Conservation (phyloP, 1,139 yeast genomes). For the Kodamaea ohmeri region DNA sequence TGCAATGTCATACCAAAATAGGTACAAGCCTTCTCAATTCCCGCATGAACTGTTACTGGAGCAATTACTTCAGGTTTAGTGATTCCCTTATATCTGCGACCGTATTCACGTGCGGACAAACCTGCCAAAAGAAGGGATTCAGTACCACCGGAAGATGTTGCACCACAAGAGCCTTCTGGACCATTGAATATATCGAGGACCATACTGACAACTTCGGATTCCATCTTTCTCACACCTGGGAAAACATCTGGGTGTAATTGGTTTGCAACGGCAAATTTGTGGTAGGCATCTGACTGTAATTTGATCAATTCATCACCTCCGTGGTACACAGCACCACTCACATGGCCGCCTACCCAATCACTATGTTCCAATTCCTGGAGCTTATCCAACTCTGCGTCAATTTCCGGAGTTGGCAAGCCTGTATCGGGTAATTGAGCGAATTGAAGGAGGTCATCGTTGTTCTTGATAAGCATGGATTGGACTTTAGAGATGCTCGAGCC, state of each 20-base stretch:
- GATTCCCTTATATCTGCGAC: slow-evolving; percentile 54
- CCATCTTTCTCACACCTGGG: slow-evolving; percentile 96
- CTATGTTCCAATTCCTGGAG: slow-evolving; percentile 57
- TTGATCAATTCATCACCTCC: slow-evolving; percentile 76
- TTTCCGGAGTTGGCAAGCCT: slow-evolving; percentile 50
- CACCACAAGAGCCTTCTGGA: slow-evolving; percentile 79
- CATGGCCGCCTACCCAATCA: slow-evolving; percentile 79
- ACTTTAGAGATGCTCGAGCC: slow-evolving; percentile 44
- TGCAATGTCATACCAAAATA: slow-evolving; percentile 85
- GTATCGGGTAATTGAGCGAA: slow-evolving; percentile 52
- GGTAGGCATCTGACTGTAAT: slow-evolving; percentile 75
- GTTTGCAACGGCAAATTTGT: slow-evolving; percentile 79
- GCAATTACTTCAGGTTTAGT: slow-evolving; percentile 83
- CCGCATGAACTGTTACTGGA: slow-evolving; percentile 91
- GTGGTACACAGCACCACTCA: slow-evolving; percentile 95
- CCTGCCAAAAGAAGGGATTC: slow-evolving; percentile 87
- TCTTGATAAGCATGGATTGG: slow-evolving; percentile 54
- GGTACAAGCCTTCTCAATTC: slow-evolving; percentile 88
- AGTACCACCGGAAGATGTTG: slow-evolving; percentile 97
- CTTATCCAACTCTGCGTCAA: slow-evolving; percentile 49
- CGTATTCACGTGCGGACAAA: slow-evolving; percentile 76
- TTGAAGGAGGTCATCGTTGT: slow-evolving; percentile 45
- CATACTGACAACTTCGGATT: slow-evolving; percentile 92
- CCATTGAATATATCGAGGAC: slow-evolving; percentile 71
- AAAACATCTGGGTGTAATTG: slow-evolving; percentile 96